These are phyloP conservation scores for Hippophae tibetana DNA, from an alignment of 306 rosid species.

Conservation along the genomic window DNA sequence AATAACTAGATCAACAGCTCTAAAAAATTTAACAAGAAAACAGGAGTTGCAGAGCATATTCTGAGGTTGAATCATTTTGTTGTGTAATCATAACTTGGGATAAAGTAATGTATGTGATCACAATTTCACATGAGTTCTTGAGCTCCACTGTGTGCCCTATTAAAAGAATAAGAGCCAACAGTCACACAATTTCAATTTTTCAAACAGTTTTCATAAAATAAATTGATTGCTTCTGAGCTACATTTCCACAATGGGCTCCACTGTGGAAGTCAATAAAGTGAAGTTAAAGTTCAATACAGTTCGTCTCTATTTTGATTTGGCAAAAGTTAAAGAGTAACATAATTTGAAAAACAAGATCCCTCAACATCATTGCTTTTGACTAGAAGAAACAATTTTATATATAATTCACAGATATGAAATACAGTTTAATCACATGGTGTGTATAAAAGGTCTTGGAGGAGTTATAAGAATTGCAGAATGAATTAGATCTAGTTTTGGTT, in stretches of 20 bases:
- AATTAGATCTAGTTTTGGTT: not conserved
- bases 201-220: not conserved
- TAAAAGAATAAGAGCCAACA: not conserved
- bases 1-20: too few species aligned
- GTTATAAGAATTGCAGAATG: not conserved
- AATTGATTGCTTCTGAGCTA: conserved; percentile 1
- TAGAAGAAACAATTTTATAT: not conserved
- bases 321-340: not conserved
- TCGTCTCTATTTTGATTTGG: conserved; percentile 4
- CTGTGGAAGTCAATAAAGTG: not conserved
- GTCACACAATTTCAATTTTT: not conserved
- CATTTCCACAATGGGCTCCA: conserved; percentile 1
- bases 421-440: conserved; percentile 7
- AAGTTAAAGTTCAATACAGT: not conserved
- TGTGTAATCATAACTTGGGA: not conserved
- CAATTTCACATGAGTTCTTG: conserved; percentile 9
- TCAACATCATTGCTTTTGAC: conserved; percentile 10
- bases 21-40: too few species aligned
- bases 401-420: not conserved
- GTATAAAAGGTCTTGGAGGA: not conserved
- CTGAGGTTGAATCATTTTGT: not conserved
- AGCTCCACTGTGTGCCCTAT: not conserved
- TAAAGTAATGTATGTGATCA: conserved; percentile 5
- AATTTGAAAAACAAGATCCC: not conserved
- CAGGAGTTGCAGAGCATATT: not conserved